Base-by-base conservation (phyloP, 345 rosid genomes). In the Citrus reticulata region DNA sequence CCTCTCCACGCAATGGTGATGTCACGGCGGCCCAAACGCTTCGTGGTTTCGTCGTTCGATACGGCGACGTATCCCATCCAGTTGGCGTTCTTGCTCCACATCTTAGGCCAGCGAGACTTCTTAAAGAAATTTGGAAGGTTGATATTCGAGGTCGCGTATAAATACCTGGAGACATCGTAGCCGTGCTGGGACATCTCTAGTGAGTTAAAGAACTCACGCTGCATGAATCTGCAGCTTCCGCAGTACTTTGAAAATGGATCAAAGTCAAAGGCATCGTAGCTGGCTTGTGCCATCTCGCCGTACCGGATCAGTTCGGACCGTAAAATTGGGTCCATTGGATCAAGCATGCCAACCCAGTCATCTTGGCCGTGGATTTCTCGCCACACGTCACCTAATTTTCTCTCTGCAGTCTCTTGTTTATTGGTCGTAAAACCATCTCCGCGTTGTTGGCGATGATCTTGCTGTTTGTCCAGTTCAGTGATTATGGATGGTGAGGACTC, bases 51-150 rank as follows among this genome's bases (percentile, higher is more conserved):
- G 27, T 89, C 92, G 71, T 90, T 78, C 0, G 98, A 93, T 7
- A 93, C 94, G 7, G 97, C 92, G 58, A 91, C 91, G 83, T 91
- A 93, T 27, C 97, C 98, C 59, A 93, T 92, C 97, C 98, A 95
- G 74, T 92, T 92, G 9, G 97, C 98, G 78, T 86, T 85, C 79
- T 79, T 85, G 87, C 97, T 91, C 98, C 97, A 93, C 14, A 93
- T 87, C 35, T 91, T 95, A 0, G 95, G 97, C 97, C 96, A 93
- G 20, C 96, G 81, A 3, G 98, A 94, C 72, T 84, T 86, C 72
- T 89, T 93, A 87, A 95, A 95, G 76, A 95, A 91, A 81, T 90
- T 95, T 0, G 98, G 97, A 68, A 95, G 91, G 42, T 91, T 89
- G 35, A 95, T 86, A 75, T 87, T 90, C 9, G 93, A 86, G 30